phyloP scores from a whole-genome alignment of 1,139 yeast species.

The Taiozyma sp. region DNA sequence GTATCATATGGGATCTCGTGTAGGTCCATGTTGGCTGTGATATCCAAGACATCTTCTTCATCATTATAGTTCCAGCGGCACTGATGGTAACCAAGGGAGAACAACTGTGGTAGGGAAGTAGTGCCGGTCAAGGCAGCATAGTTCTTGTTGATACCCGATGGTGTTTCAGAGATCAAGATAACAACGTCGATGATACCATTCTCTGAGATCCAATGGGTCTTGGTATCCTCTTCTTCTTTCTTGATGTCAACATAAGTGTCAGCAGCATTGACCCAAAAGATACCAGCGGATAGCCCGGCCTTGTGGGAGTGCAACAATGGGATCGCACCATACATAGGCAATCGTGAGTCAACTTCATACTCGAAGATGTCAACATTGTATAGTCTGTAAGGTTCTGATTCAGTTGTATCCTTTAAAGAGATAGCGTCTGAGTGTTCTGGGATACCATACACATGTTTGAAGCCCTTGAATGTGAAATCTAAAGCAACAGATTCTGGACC shows the following conservation, averaged over 20 bases:
- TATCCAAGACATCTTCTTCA: constrained; percentile 74
- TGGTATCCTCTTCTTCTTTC: constrained; percentile 28
- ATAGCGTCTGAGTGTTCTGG: constrained; percentile 93
- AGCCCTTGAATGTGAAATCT: constrained; percentile 65
- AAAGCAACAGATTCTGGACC: constrained; percentile 91
- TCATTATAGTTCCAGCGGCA: constrained; percentile 97
- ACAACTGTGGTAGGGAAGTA: constrained; percentile 69
- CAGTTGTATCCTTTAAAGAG: constrained; percentile 63
- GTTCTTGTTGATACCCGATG: constrained; percentile 52
- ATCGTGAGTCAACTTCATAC: constrained; percentile 73
- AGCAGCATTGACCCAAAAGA: constrained; percentile 92
- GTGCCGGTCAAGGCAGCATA: constrained; percentile 78
- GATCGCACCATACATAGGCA: constrained; percentile 94
- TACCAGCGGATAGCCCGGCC: constrained; percentile 57
- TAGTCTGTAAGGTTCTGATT: constrained; percentile 73
- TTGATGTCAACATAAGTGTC: constrained; percentile 85
- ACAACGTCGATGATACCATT: constrained; percentile 78
- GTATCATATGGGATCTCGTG: constrained; percentile 77
- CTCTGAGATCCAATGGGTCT: constrained; percentile 93
- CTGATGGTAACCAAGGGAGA: constrained; percentile 89
- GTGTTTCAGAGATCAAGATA: constrained; percentile 59
- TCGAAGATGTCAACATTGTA: constrained; percentile 94
- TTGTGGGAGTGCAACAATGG: constrained; percentile 79
- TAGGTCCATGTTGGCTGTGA: constrained; percentile 66
- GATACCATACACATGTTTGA: constrained; percentile 73